phyloP scores from a whole-genome alignment of 768 basidiomycete species.

The Boletus bicolor region DNA sequence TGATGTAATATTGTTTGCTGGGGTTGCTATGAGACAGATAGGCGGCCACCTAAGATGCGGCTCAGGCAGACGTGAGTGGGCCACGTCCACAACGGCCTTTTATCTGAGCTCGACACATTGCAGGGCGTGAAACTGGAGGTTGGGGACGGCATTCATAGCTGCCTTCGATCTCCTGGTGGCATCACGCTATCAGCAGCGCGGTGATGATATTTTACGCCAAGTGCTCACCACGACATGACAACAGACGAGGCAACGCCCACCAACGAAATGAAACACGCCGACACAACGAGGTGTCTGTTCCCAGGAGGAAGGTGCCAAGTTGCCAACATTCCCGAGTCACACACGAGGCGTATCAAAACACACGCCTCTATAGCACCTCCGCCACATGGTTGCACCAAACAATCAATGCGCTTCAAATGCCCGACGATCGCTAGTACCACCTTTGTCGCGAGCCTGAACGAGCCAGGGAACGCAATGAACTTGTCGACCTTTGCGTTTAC shows the following conservation, averaged over 20 bases:
- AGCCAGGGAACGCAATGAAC: conserved; percentile 27
- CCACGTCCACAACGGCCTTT: conserved; percentile 10
- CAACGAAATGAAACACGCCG: conserved; percentile 21
- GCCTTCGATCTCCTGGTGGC: neutral
- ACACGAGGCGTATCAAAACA: conserved; percentile 21
- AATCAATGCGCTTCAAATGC: conserved; percentile 26
- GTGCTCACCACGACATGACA: neutral
- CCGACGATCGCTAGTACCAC: conserved; percentile 14
- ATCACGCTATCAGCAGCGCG: conserved; percentile 13
- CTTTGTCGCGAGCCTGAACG: conserved; percentile 20
- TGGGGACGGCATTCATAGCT: conserved; percentile 6
- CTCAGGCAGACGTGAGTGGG: neutral
- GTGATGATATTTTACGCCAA: conserved; percentile 13
- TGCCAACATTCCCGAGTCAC: neutral
- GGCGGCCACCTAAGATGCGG: neutral
- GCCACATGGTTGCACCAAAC: conserved; percentile 29
- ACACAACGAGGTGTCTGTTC: conserved; percentile 15
- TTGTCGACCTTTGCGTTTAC: conserved; percentile 25
- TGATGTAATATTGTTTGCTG: conserved; percentile 9
- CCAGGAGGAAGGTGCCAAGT: conserved; percentile 12
- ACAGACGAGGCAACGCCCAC: too few species aligned
- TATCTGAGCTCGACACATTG: conserved; percentile 13
- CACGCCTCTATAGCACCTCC: conserved; percentile 23
- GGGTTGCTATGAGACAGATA: neutral
- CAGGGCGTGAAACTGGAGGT: neutral